phyloP scores from a whole-genome alignment of 2,329 filamentous ascomycete genomes.

The Aspergillus sp. region DNA sequence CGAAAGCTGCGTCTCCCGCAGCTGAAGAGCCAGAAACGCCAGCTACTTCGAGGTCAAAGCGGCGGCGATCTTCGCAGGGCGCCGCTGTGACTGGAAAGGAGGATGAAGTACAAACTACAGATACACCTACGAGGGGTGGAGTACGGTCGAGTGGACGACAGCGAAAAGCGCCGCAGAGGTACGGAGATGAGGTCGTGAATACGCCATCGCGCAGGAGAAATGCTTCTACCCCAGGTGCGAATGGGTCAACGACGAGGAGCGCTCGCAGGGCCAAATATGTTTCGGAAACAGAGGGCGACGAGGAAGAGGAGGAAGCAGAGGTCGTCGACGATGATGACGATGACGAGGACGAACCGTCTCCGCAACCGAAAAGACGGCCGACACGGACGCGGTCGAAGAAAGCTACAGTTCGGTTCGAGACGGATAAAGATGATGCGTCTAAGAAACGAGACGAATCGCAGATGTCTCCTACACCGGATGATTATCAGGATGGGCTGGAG shows the following conservation, averaged over 20 bases:
- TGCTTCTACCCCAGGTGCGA: slow-evolving; percentile 24
- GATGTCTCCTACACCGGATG: slow-evolving; percentile 29
- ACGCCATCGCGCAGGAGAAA: slow-evolving; percentile 22
- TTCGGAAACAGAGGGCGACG: slow-evolving; percentile 20
- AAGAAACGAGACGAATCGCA: slow-evolving; percentile 11
- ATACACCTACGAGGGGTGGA: slow-evolving; percentile 29
- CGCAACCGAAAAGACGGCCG: slow-evolving; percentile 20
- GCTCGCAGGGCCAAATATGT: slow-evolving; percentile 24
- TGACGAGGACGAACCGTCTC: slow-evolving; percentile 15
- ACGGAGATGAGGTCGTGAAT: slow-evolving; percentile 28
- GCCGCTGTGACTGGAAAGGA: slow-evolving; percentile 7
- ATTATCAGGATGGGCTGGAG: slow-evolving; percentile 37
- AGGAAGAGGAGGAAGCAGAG: slow-evolving; percentile 27
- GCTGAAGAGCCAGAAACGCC: slow-evolving; percentile 18
- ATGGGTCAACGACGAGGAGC: slow-evolving; percentile 25
- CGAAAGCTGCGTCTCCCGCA: slow-evolving; percentile 18
- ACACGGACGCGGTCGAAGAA: slow-evolving; percentile 34
- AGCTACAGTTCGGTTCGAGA: slow-evolving; percentile 25
- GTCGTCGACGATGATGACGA: slow-evolving; percentile 4
- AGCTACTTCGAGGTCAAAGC: slow-evolving; percentile 24
- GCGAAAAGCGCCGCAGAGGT: slow-evolving; percentile 37
- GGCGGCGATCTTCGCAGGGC: slow-evolving; percentile 26
- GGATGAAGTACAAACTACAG: slow-evolving; percentile 13
- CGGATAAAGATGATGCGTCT: slow-evolving; percentile 13
- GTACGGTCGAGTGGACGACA: slow-evolving; percentile 38